Conservation (phyloP, 768 basidiomycete species). For the Solioccasus polychromus region DNA sequence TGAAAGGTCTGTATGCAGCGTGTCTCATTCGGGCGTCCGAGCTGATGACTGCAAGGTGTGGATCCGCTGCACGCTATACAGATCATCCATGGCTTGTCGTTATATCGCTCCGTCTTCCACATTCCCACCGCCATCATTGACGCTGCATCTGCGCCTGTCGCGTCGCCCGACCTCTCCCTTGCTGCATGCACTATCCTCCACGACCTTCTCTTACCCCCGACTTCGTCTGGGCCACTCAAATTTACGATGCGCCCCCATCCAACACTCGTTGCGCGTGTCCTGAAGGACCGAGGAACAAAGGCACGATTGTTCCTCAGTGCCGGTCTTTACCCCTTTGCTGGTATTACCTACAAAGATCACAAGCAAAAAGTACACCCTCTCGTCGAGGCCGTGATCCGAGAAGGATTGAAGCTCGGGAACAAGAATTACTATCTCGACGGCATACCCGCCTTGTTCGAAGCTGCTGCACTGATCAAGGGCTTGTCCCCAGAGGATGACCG, state of each 20-base stretch:
- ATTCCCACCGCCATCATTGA: slow-evolving; percentile 45
- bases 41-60: slow-evolving; percentile 46
- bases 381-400: slow-evolving; percentile 70
- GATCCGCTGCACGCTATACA: slow-evolving; percentile 73
- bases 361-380: slow-evolving; percentile 62
- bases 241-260: slow-evolving; percentile 29
- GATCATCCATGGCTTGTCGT: slow-evolving; percentile 68
- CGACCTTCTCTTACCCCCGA: slow-evolving; percentile 37
- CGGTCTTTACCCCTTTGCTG: slow-evolving; percentile 68
- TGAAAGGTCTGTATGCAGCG: slow-evolving; percentile 56
- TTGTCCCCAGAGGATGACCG: slow-evolving; percentile 31
- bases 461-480: slow-evolving; percentile 40
- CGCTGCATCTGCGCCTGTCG: slow-evolving; percentile 44
- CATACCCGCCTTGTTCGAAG: slow-evolving; percentile 62
- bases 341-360: slow-evolving; percentile 54
- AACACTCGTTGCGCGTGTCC: slow-evolving; percentile 34
- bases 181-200: slow-evolving; percentile 59
- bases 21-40: neutral
- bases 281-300: slow-evolving; percentile 31
- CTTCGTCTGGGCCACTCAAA: slow-evolving; percentile 9
- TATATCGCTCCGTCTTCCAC: slow-evolving; percentile 68
- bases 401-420: slow-evolving; percentile 80
- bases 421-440: slow-evolving; percentile 79
- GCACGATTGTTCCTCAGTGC: slow-evolving; percentile 78
- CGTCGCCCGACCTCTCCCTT: slow-evolving; percentile 43